Base-by-base conservation (phyloP, 345 rosid genomes). In the Orychophragmus violaceus region DNA sequence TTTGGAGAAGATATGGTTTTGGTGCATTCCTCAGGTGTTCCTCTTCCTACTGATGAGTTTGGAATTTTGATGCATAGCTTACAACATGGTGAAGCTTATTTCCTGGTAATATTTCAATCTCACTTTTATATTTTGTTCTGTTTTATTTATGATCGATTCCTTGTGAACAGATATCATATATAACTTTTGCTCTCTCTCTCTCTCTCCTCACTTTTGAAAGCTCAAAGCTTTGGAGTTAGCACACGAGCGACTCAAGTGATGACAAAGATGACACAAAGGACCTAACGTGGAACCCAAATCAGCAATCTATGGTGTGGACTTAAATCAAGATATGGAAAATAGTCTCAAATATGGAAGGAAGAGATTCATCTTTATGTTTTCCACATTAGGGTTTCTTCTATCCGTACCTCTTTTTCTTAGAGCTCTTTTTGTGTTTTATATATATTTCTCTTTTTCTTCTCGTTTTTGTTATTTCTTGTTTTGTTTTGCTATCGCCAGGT, bases 21-120 rank as follows among this genome's bases (percentile, higher is more conserved):
- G 81, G 82, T 94, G 37, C 88, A 94, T 69, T 82, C 95, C 49
- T 84, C 97, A 21, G 99, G 99, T 4, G 64, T 87, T 39, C 87
- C 85, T 8, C 48, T 94, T 17, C 97, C 97, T 17, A 63, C 70
- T 5, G 86, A 90, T 74, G 97, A 87, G 64, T 90, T 74, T 75
- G 97, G 99, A 24, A 77, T 79, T 51, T 60, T 81, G 69, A 76
- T 88, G 79, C 95, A 90, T 51, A 78, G 73, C 79, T 85, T 94
- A 82, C 89, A 87, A 53, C 93, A 84, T 64, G 97, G 99, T 29
- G 96, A 94, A 78, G 81, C 92, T 83, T 94, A 94, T 78, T 94
- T 88, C 79, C 90, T 90, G 90, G 99, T 94, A 86, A 83, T 53
- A 37, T 45, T 11, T 27, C 44, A 8, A 28, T 35, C 51, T 45